phyloP scores from a whole-genome alignment of 768 basidiomycete species.

The Lepiota venenata region DNA sequence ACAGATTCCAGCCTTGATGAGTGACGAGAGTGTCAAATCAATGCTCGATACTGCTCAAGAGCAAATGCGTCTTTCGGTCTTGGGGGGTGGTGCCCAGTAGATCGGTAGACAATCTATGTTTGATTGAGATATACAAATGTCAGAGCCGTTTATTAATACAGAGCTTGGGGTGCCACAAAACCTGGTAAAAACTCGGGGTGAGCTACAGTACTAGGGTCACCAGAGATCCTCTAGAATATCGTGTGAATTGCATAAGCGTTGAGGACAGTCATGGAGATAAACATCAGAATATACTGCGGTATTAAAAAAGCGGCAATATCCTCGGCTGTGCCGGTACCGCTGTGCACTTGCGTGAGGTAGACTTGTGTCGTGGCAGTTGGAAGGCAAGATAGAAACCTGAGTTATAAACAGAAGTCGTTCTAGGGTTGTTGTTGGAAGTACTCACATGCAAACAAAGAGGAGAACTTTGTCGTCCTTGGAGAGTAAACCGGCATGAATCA shows the following conservation, averaged over 20 bases:
- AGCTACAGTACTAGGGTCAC: background rate
- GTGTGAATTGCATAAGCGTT: conserved; percentile 43
- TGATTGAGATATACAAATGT: no score
- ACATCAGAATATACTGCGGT: conserved; percentile 55
- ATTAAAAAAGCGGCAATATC: conserved; percentile 62
- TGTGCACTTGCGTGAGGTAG: conserved; percentile 62
- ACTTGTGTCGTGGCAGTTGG: conserved; percentile 33
- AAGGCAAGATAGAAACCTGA: conserved; percentile 33
- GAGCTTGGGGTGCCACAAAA: no score
- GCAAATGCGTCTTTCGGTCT: background rate
- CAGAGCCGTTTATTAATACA: no score
- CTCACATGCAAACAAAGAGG: conserved; percentile 68
- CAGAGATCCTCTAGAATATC: conserved; percentile 30
- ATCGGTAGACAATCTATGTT: no score
- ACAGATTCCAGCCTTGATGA: background rate
- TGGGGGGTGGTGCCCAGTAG: no score
- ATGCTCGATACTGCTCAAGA: background rate
- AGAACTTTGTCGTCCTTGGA: conserved; percentile 52
- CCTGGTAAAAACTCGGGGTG: background rate
- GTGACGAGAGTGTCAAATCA: background rate
- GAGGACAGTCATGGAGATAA: conserved; percentile 46
- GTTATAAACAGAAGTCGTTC: conserved; percentile 28
- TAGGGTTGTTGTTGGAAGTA: conserved; percentile 10
- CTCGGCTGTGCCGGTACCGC: conserved; percentile 60
- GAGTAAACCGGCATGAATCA: conserved; percentile 47